Evolutionary conservation across 2,329 filamentous ascomycete species (phyloP).

Genomic region (Exophiala sideris): DNA sequence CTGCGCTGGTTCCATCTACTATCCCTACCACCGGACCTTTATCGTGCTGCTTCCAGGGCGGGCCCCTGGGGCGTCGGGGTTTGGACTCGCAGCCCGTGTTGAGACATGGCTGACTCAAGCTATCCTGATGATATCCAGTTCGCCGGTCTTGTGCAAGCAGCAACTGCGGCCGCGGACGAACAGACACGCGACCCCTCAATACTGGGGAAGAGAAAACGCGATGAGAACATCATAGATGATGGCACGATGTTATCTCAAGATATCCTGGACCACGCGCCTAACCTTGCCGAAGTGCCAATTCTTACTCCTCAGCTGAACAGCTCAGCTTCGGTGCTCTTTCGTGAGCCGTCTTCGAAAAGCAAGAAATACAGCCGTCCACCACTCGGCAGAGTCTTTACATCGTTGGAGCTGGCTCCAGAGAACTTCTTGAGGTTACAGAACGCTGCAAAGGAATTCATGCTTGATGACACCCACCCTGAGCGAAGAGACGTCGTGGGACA

Average conservation of each 20-base stretch:
- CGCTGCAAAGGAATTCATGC: slow-evolving; percentile 57
- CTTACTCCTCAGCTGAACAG: slow-evolving; percentile 44
- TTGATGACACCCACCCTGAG: slow-evolving; percentile 53
- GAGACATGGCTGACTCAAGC: slow-evolving; percentile 16
- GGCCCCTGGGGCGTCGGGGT: slow-evolving; percentile 7
- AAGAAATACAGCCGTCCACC: slow-evolving; percentile 58
- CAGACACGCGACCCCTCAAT: slow-evolving; percentile 30
- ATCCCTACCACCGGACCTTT: background rate
- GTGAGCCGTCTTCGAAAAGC: slow-evolving; percentile 45
- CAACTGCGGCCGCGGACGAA: slow-evolving; percentile 42
- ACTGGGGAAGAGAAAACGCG: slow-evolving; percentile 39
- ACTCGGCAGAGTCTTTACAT: slow-evolving; percentile 57
- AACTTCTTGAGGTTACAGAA: slow-evolving; percentile 55
- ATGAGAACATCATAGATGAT: slow-evolving; percentile 36
- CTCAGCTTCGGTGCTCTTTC: slow-evolving; percentile 53
- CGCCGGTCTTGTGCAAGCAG: slow-evolving; percentile 45
- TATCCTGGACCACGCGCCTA: slow-evolving; percentile 35
- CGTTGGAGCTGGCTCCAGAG: slow-evolving; percentile 55
- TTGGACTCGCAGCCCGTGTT: slow-evolving; percentile 2
- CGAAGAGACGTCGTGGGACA: slow-evolving; percentile 57
- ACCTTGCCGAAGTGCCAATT: slow-evolving; percentile 8
- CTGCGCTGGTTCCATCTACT: background rate
- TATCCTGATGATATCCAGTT: slow-evolving; percentile 40
- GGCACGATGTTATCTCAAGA: slow-evolving; percentile 33
- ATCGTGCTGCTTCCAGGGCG: slow-evolving; percentile 1